Base-by-base conservation (phyloP, 305 asterid genomes). In the Rubia peregrina region DNA sequence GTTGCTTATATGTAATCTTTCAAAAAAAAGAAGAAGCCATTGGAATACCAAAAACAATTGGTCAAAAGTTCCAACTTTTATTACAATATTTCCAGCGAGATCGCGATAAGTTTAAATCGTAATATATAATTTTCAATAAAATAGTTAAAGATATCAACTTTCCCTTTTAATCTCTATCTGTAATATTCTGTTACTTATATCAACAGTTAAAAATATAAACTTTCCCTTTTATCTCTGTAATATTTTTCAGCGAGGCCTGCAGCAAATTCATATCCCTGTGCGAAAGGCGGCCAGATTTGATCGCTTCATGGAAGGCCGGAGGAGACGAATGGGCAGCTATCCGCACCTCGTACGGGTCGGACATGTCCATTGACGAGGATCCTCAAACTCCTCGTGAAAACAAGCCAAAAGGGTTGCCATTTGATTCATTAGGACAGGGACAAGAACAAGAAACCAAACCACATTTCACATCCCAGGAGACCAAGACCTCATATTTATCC, bases 301-400 rank as follows among this genome's bases (percentile, higher is more conserved):
- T 87, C 80, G 80, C 72, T 70, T 84, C 83, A 74, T 85, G 87
- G 88, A 87, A 80, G 79, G 74, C 70, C 0, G 74, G 80, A 72
- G 71, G 76, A 21, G 88, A 81, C 21, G 87, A 83, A 68, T 83
- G 80, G 41, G 81, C 86, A 16, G 83, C 86, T 40, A 57, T 90
- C 75, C 88, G 96, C 59, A 80, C 86, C 79, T 92, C 98, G 1
- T 88, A 81, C 61, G 89, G 88, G 71, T 90, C 96, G 40, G 96
- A 88, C 77, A 90, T 92, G 96, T 88, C 96, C 67, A 82, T 92
- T 17, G 98, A 86, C 7, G 90, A 84, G 49, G 96, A 90, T 56
- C 85, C 88, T 6, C 70, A 81, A 68, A 80, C 87, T 24, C 88
- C 93, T 36, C 88, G 91, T 22, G 73, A 66, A 60, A 73, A 51